phyloP scores from a whole-genome alignment of 108 stramenopile genomes.

The Cyclotella atomus region DNA sequence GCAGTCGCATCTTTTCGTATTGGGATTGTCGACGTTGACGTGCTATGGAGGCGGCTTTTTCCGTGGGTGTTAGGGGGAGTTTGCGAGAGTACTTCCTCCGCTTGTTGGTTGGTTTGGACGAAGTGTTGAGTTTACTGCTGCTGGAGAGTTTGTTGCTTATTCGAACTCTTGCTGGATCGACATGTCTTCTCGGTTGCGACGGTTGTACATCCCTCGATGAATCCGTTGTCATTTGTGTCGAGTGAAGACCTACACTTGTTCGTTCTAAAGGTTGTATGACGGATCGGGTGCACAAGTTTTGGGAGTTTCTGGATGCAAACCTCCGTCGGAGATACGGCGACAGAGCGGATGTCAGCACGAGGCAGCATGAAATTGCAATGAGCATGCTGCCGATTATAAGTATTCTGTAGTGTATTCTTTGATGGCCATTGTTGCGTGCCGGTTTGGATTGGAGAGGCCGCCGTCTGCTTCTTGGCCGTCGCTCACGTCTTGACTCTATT shows the following conservation, averaged over 20 bases:
- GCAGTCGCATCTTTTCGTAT: constrained; percentile 63
- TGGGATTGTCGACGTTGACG: constrained; percentile 60
- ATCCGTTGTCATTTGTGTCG: not conserved
- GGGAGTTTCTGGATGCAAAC: not conserved
- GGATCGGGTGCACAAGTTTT: not conserved
- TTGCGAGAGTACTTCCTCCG: constrained; percentile 43
- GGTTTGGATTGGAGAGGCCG: not conserved
- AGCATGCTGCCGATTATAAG: not conserved
- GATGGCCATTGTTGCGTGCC: not conserved
- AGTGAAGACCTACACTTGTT: not conserved
- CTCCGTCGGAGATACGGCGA: not conserved
- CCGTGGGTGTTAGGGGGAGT: constrained; percentile 43
- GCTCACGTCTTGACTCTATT: not conserved
- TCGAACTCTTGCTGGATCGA: not conserved
- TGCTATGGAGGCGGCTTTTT: constrained; percentile 24
- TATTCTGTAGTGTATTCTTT: not conserved
- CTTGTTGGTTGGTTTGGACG: constrained; percentile 1
- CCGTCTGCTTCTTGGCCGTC: not conserved
- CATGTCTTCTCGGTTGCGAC: not conserved
- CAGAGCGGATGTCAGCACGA: not conserved
- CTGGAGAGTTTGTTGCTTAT: not conserved
- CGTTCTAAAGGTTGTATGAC: not conserved
- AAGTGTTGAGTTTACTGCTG: not conserved
- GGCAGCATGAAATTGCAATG: not conserved
- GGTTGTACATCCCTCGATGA: not conserved